Conservation (phyloP, 2,329 filamentous ascomycete genomes). For the Penicillium sp. region DNA sequence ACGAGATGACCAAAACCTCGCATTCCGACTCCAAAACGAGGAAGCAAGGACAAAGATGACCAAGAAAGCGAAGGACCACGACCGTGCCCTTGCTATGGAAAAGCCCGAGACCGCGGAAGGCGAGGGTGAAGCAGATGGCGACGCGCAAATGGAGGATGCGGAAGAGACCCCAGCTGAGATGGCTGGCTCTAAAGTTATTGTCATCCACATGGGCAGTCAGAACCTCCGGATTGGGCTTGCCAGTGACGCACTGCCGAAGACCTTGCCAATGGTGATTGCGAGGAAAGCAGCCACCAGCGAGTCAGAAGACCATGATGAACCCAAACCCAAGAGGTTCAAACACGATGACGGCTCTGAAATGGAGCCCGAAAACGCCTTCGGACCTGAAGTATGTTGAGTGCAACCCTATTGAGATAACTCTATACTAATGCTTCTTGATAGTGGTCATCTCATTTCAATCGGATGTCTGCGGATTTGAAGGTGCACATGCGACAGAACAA, state of each 20-base stretch:
- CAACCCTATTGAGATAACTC: not conserved
- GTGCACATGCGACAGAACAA: constrained; percentile 89
- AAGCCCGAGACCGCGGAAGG: constrained; percentile 61
- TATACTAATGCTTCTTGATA: constrained; percentile 24
- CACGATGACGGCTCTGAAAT: constrained; percentile 50
- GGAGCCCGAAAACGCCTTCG: constrained; percentile 76
- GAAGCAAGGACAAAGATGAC: constrained; percentile 79
- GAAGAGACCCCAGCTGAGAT: constrained; percentile 58
- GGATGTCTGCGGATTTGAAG: constrained; percentile 83
- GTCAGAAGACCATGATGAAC: constrained; percentile 76
- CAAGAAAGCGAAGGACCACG: constrained; percentile 81
- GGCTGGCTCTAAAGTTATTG: constrained; percentile 84
- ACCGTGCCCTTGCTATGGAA: constrained; percentile 75
- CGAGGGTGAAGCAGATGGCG: constrained; percentile 41
- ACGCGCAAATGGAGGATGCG: constrained; percentile 58
- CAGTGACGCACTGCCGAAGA: constrained; percentile 93
- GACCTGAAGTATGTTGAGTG: constrained; percentile 65
- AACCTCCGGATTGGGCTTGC: constrained; percentile 91
- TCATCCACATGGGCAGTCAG: constrained; percentile 93
- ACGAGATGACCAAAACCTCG: constrained; percentile 92
- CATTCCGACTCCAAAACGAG: constrained; percentile 82
- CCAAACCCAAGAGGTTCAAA: constrained; percentile 66
- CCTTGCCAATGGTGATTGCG: constrained; percentile 88
- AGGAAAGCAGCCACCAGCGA: constrained; percentile 75
- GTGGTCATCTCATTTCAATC: constrained; percentile 66